A percentile compares a stretch with the other conserved stretches of the same genome.
These are phyloP conservation scores for Aspergillus bridgeri DNA, from an alignment of 495 filamentous ascomycete species.

Conservation along the genomic window DNA sequence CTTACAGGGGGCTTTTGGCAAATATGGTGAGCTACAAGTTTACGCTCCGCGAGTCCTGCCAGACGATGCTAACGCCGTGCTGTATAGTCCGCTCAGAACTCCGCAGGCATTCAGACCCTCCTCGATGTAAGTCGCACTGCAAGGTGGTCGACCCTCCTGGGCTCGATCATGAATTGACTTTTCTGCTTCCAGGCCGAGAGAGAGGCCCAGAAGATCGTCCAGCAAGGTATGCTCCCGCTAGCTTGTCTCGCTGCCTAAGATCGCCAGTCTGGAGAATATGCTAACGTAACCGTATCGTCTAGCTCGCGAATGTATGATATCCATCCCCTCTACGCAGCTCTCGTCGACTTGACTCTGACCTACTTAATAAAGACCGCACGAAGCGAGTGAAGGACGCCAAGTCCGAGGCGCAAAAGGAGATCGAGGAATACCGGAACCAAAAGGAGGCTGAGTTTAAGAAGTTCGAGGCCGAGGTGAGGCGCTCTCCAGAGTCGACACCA, in stretches of 20 bases:
- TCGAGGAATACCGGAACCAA: constrained; percentile 84
- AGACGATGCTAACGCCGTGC: constrained; percentile 24
- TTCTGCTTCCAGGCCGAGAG: constrained; percentile 71
- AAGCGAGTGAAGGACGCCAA: constrained; percentile 95
- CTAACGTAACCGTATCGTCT: constrained; percentile 31
- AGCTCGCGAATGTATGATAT: constrained; percentile 70
- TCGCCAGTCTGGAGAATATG: not conserved
- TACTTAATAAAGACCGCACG: constrained; percentile 77
- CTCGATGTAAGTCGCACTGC: constrained; percentile 74
- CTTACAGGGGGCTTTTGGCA: constrained; percentile 15
- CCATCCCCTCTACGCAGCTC: not conserved
- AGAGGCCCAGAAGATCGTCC: constrained; percentile 98
- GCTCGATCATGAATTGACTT: constrained; percentile 5
- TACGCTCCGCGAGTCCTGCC: not conserved
- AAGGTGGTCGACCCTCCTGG: not conserved
- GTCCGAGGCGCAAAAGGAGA: constrained; percentile 94
- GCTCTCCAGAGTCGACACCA: no score
- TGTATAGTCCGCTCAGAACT: constrained; percentile 93
- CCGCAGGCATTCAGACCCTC: constrained; percentile 94
- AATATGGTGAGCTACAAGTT: constrained; percentile 37
- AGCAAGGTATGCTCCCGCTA: constrained; percentile 64
- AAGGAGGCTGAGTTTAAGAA: constrained; percentile 96
- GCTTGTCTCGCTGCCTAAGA: constrained; percentile 4
- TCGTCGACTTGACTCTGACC: constrained; percentile 1
- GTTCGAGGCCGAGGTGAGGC: constrained; percentile 81